phyloP scores from a whole-genome alignment of 345 rosid species.

The Bruguiera gymnorhiza region DNA sequence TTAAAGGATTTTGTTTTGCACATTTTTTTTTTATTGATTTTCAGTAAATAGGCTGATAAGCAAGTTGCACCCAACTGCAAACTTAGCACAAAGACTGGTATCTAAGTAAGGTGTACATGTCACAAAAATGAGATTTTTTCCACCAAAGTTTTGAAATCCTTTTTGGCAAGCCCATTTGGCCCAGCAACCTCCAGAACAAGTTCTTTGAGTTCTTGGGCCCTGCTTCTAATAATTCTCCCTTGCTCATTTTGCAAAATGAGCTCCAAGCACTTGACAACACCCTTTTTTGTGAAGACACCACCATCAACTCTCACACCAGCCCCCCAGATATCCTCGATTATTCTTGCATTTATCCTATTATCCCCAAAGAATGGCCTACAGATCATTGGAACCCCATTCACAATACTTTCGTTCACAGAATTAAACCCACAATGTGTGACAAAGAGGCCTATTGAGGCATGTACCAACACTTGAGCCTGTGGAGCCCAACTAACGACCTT shows the following conservation, averaged over 20 bases:
- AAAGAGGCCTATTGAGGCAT: constrained; percentile 25
- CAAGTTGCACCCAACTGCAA: too few species aligned
- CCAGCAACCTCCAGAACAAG: constrained; percentile 4
- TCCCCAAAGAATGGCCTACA: constrained; percentile 18
- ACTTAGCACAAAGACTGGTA: too few species aligned
- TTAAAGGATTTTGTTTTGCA: too few species aligned
- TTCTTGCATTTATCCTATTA: constrained; percentile 1
- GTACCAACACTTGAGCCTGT: constrained; percentile 44
- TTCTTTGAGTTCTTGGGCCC: not conserved
- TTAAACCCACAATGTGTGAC: constrained; percentile 18
- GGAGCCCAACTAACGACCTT: constrained; percentile 58
- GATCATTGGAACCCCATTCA: constrained; percentile 20
- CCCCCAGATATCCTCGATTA: constrained; percentile 14
- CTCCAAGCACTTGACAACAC: constrained; percentile 4
- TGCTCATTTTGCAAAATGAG: not conserved
- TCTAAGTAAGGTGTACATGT: too few species aligned
- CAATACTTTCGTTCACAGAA: constrained; percentile 17
- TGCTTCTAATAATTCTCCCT: constrained; percentile 5
- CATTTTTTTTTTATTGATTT: too few species aligned
- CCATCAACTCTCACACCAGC: constrained; percentile 19
- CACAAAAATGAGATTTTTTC: not conserved
- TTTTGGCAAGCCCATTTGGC: not conserved
- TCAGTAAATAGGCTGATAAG: too few species aligned
- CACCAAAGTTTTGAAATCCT: constrained; percentile 9
- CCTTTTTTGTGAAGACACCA: constrained; percentile 15